Conservation (phyloP, 495 filamentous ascomycete genomes). For the Penicillium flavigenum region DNA sequence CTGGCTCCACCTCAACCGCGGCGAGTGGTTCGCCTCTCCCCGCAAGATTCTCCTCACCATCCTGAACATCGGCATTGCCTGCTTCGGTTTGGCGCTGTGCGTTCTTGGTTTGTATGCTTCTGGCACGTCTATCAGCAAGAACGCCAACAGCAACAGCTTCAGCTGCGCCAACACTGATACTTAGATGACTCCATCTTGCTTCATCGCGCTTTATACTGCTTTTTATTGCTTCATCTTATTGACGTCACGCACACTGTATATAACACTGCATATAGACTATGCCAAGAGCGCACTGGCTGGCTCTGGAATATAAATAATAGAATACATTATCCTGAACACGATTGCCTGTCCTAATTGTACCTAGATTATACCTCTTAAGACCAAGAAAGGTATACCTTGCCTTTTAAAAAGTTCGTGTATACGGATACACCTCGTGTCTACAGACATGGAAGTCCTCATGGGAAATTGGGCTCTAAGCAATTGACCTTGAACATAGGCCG, state of each 20-base stretch:
- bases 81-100: slow-evolving; percentile 32
- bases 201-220: background rate
- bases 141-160: slow-evolving; percentile 32
- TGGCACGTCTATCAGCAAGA: slow-evolving; percentile 43
- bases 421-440: background rate
- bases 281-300: slow-evolving; percentile 10
- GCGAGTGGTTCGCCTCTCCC: slow-evolving; percentile 32
- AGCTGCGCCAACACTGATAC: slow-evolving; percentile 34
- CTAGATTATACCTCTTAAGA: background rate
- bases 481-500: too few species aligned
- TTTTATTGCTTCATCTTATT: background rate
- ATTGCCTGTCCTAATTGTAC: background rate
- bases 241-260: slow-evolving; percentile 3
- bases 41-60: slow-evolving; percentile 35
- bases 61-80: slow-evolving; percentile 29
- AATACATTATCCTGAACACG: slow-evolving; percentile 1
- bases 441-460: too few species aligned
- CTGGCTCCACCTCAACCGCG: slow-evolving; percentile 44
- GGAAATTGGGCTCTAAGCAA: too few species aligned
- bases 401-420: background rate
- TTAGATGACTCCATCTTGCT: slow-evolving; percentile 7
- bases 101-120: slow-evolving; percentile 42
- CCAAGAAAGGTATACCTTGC: background rate
- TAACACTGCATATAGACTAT: slow-evolving; percentile 12
- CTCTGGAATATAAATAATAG: slow-evolving; percentile 15